These are phyloP conservation scores for Cucurbita maxima DNA, from an alignment of 306 rosid genomes.

Conservation along the genomic window DNA sequence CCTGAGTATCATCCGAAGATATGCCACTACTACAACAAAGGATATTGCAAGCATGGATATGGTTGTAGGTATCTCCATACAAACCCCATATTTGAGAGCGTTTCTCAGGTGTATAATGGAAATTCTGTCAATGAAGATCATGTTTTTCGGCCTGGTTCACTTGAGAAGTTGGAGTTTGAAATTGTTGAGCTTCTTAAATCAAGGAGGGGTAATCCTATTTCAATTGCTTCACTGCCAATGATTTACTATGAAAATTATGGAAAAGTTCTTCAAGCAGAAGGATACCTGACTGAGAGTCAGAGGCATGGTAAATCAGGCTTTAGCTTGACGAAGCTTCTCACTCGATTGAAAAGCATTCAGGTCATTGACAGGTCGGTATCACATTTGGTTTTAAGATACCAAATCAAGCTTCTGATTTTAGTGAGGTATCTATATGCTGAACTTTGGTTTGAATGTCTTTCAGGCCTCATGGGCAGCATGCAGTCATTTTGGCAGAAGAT, in stretches of 20 bases:
- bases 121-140: constrained; percentile 33
- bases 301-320: constrained; percentile 81
- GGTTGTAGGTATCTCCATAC: constrained; percentile 55
- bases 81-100: constrained; percentile 25
- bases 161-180: constrained; percentile 58
- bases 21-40: constrained; percentile 65
- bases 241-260: constrained; percentile 61
- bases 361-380: constrained; percentile 56
- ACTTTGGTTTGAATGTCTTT: neutral
- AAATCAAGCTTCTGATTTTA: neutral
- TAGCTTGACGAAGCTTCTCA: constrained; percentile 71
- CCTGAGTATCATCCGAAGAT: constrained; percentile 38
- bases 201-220: constrained; percentile 53
- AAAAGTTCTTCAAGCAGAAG: constrained; percentile 68
- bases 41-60: constrained; percentile 72
- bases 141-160: constrained; percentile 31
- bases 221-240: constrained; percentile 78
- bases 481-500: constrained; percentile 62
- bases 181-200: constrained; percentile 46
- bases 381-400: neutral
- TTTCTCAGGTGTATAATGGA: constrained; percentile 19
- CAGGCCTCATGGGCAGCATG: constrained; percentile 94
- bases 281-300: constrained; percentile 83
- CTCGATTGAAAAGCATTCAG: constrained; percentile 43
- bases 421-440: neutral